phyloP scores from a whole-genome alignment of 345 rosid genomes.

The Euphorbia tirucalli region DNA sequence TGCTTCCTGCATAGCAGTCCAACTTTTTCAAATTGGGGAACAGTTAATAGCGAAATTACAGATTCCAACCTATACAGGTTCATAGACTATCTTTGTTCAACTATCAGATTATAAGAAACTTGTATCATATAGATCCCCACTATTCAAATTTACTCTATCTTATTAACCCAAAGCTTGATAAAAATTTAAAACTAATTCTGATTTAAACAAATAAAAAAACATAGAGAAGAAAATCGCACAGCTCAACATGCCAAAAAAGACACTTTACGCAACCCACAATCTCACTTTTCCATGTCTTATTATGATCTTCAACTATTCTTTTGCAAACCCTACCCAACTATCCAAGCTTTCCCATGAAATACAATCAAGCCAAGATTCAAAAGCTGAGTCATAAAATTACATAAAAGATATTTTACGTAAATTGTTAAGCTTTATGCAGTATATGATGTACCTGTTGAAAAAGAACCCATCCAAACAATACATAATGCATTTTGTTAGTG shows the following conservation, averaged over 20 bases:
- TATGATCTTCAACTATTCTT: neutral
- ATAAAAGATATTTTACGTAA: neutral
- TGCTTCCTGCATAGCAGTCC: neutral
- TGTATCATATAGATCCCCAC: neutral
- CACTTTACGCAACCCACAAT: neutral
- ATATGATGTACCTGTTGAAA: constrained; percentile 71
- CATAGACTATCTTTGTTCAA: neutral
- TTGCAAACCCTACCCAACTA: neutral
- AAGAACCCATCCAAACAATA: constrained; percentile 76
- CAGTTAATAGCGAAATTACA: neutral
- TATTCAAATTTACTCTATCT: neutral
- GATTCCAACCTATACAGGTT: neutral
- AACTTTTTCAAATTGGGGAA: neutral
- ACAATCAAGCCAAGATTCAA: neutral
- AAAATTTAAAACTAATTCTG: neutral
- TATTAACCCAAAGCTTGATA: neutral
- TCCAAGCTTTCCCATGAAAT: neutral
- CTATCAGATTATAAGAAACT: neutral
- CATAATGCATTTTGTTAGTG: constrained; percentile 72
- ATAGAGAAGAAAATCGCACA: neutral
- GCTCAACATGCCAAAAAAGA: neutral
- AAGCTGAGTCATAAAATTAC: constrained; percentile 1
- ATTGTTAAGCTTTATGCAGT: constrained; percentile 2
- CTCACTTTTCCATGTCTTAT: neutral
- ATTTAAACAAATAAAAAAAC: neutral